Conservation (phyloP, 371 early-diverging fungal species). For the Capillidium heterosporum region DNA sequence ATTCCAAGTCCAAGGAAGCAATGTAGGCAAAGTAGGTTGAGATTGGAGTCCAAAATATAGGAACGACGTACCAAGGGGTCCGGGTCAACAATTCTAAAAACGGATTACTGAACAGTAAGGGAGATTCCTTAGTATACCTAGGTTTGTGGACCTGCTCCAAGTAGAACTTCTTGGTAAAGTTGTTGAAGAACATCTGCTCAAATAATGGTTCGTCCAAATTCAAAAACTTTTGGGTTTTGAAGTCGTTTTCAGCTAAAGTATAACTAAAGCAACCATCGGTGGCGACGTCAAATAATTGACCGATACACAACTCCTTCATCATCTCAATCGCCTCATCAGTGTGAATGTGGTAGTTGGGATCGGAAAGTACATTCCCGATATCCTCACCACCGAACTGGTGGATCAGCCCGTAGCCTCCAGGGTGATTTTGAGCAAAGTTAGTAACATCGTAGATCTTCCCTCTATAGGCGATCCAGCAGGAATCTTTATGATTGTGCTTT, state of each 20-base stretch:
- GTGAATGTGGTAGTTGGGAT: slow-evolving; percentile 56
- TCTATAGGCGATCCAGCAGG: slow-evolving; percentile 54
- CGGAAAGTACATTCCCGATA: slow-evolving; percentile 49
- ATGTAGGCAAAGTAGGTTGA: slow-evolving; percentile 7
- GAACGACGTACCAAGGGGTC: slow-evolving; percentile 89
- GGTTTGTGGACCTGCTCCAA: slow-evolving; percentile 82
- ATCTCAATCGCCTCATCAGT: slow-evolving; percentile 69
- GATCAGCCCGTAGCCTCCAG: slow-evolving; percentile 60
- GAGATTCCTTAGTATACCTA: slow-evolving; percentile 54
- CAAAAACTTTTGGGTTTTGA: slow-evolving; percentile 48
- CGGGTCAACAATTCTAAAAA: slow-evolving; percentile 60
- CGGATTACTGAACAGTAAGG: slow-evolving; percentile 56
- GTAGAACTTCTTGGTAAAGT: slow-evolving; percentile 62
- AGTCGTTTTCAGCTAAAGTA: slow-evolving; percentile 23
- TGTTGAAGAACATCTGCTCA: slow-evolving; percentile 49
- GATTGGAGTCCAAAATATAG: slow-evolving; percentile 62
- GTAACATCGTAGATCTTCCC: slow-evolving; percentile 75
- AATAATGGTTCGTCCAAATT: slow-evolving; percentile 68
- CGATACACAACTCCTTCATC: slow-evolving; percentile 62
- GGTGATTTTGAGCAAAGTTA: slow-evolving; percentile 58
- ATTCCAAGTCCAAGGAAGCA: slow-evolving; percentile 6
- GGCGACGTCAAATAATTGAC: slow-evolving; percentile 19
- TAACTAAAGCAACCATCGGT: slow-evolving; percentile 16
- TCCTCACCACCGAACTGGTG: slow-evolving; percentile 58
- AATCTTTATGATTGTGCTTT: slow-evolving; percentile 31